Percentiles rank a stretch among this genome's conserved stretches.
Conservation (phyloP, 2,329 filamentous ascomycete species). For the Fusarium aywerte region DNA sequence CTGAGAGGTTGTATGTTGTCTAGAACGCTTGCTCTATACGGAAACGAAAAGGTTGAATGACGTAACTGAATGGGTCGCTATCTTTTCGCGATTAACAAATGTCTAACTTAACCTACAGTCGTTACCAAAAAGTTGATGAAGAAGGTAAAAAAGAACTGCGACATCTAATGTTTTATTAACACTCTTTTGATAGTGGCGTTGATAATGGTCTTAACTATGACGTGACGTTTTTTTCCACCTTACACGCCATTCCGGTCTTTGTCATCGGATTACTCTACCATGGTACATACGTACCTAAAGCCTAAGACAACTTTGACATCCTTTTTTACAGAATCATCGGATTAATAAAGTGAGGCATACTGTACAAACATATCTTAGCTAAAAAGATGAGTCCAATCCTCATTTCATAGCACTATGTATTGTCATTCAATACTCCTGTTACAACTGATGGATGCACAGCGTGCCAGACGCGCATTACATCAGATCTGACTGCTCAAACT, state of each 20-base stretch:
- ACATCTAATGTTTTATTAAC: not conserved
- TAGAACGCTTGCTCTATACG: slow-evolving; percentile 4
- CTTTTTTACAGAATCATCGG: not conserved
- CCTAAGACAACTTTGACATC: slow-evolving; percentile 7
- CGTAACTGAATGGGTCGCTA: slow-evolving; percentile 12
- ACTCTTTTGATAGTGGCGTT: slow-evolving; percentile 4
- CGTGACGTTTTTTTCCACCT: slow-evolving; percentile 37
- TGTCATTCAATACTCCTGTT: no score
- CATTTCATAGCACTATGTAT: not conserved
- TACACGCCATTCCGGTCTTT: not conserved
- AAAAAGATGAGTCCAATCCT: not conserved
- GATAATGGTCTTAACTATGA: slow-evolving; percentile 34
- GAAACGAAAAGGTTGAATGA: slow-evolving; percentile 15
- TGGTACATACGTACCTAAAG: no score
- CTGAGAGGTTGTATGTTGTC: not conserved
- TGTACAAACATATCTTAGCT: no score
- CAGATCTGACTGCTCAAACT: no score
- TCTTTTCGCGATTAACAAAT: not conserved
- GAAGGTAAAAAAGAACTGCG: not conserved
- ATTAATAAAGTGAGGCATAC: not conserved
- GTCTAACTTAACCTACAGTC: not conserved
- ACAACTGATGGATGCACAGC: no score
- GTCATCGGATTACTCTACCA: slow-evolving; percentile 21
- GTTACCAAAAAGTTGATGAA: not conserved
- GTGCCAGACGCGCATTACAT: no score